These are phyloP conservation scores for Chloris gayana DNA, from an alignment of 176 grass and related monocot genomes.

Conservation along the genomic window DNA sequence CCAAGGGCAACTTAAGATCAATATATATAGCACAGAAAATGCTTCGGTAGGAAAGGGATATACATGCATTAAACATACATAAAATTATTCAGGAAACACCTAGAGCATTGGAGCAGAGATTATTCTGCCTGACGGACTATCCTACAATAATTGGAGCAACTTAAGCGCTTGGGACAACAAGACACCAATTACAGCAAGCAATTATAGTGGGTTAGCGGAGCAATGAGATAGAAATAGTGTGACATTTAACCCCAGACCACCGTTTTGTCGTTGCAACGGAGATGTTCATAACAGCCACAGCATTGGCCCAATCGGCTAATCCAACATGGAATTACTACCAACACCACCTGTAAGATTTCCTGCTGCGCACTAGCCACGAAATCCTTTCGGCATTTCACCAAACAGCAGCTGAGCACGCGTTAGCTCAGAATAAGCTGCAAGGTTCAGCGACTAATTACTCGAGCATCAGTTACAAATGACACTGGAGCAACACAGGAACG, in stretches of 20 bases:
- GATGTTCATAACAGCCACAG: neutral
- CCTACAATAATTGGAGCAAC: neutral
- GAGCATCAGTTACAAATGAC: neutral
- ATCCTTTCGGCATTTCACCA: constrained; percentile 7
- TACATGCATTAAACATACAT: neutral
- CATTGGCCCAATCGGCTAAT: neutral
- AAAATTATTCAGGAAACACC: neutral
- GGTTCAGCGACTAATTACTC: constrained; percentile 14
- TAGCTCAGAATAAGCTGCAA: neutral
- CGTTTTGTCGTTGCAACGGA: neutral
- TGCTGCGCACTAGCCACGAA: neutral
- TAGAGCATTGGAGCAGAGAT: neutral
- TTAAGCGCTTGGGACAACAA: too few species aligned
- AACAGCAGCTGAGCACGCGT: constrained; percentile 11
- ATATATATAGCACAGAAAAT: neutral
- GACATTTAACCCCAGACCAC: neutral
- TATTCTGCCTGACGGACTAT: neutral
- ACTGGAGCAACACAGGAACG: neutral
- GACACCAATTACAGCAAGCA: neutral
- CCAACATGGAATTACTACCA: constrained; percentile 1
- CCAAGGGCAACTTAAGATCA: constrained; percentile 22
- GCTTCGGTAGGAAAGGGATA: constrained; percentile 14
- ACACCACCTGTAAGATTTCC: too few species aligned
- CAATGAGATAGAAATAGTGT: neutral
- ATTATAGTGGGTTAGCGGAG: neutral